phyloP scores from a whole-genome alignment of 1,139 yeast genomes.

The Zygoascus meyerae region DNA sequence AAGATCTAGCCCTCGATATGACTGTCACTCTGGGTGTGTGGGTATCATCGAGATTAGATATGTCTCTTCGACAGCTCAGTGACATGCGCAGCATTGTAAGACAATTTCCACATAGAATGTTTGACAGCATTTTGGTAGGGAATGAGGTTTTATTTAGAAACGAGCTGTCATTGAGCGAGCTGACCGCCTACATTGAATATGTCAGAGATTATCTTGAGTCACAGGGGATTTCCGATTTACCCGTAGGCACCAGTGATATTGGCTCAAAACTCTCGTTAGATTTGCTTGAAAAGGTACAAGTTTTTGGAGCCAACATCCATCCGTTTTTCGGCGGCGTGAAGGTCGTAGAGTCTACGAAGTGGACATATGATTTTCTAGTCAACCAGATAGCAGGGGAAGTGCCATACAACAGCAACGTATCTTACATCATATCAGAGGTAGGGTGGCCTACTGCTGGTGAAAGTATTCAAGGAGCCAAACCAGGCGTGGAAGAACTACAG shows the following conservation, averaged over 20 bases:
- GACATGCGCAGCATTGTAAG: conserved; percentile 36
- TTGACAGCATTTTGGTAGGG: conserved; percentile 55
- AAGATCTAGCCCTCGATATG: conserved; percentile 46
- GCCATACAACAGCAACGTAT: conserved; percentile 22
- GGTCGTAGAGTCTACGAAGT: conserved; percentile 45
- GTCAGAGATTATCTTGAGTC: conserved; percentile 37
- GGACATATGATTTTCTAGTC: conserved; percentile 49
- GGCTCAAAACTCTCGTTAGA: conserved; percentile 40
- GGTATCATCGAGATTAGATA: conserved; percentile 45
- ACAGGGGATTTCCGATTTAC: conserved; percentile 34
- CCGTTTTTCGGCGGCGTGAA: conserved; percentile 62
- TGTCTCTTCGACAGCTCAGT: conserved; percentile 42
- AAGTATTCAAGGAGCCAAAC: conserved; percentile 39
- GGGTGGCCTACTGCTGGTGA: conserved; percentile 75
- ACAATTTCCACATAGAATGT: conserved; percentile 42
- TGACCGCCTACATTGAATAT: conserved; percentile 42
- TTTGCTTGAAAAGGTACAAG: conserved; percentile 40
- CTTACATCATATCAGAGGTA: conserved; percentile 50
- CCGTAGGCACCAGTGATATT: conserved; percentile 53
- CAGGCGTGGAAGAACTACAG: conserved; percentile 44
- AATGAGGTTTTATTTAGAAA: conserved; percentile 57
- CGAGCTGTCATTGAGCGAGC: conserved; percentile 40
- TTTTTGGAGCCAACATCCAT: conserved; percentile 60
- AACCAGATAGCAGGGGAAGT: conserved; percentile 37
- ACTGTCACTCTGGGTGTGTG: conserved; percentile 60